Evolutionary conservation across 495 filamentous ascomycete species (phyloP).

Genomic region (Parathielavia appendiculata): DNA sequence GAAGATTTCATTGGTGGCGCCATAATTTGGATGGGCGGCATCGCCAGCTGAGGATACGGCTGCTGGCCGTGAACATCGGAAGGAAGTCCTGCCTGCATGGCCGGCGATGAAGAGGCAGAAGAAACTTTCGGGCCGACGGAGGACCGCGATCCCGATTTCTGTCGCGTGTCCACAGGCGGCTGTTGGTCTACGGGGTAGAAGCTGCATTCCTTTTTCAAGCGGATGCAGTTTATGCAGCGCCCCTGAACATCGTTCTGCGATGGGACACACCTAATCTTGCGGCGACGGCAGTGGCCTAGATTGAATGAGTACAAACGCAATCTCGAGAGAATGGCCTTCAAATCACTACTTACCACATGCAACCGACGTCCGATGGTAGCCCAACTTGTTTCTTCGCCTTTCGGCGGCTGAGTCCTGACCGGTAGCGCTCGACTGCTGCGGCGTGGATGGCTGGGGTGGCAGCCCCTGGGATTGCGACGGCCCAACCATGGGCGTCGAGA

Average conservation of each 20-base stretch:
- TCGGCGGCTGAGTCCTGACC: conserved; percentile 51
- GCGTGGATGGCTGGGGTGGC: conserved; percentile 30
- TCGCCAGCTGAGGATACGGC: conserved; percentile 43
- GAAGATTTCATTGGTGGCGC: conserved; percentile 41
- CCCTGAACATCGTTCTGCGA: conserved; percentile 71
- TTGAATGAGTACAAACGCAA: conserved; percentile 15
- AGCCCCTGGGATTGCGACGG: conserved; percentile 39
- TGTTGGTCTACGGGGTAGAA: conserved; percentile 91
- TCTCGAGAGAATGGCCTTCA: neutral
- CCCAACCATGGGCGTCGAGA: conserved; percentile 64
- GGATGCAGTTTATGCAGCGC: conserved; percentile 92
- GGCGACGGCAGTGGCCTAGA: conserved; percentile 83
- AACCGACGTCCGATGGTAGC: conserved; percentile 94
- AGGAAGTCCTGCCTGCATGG: conserved; percentile 40
- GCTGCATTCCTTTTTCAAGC: conserved; percentile 91
- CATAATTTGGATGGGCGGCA: conserved; percentile 48
- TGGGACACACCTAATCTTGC: conserved; percentile 91
- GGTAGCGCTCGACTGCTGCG: conserved; percentile 21
- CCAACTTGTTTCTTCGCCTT: conserved; percentile 92
- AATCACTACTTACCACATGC: conserved; percentile 77
- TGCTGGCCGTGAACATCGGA: conserved; percentile 41
- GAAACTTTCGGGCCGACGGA: conserved; percentile 37
- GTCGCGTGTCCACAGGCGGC: conserved; percentile 46
- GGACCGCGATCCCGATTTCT: conserved; percentile 37
- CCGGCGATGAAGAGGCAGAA: conserved; percentile 49